phyloP scores from a whole-genome alignment of 2,329 filamentous ascomycete species.

The Myriosclerotinia curreyana region DNA sequence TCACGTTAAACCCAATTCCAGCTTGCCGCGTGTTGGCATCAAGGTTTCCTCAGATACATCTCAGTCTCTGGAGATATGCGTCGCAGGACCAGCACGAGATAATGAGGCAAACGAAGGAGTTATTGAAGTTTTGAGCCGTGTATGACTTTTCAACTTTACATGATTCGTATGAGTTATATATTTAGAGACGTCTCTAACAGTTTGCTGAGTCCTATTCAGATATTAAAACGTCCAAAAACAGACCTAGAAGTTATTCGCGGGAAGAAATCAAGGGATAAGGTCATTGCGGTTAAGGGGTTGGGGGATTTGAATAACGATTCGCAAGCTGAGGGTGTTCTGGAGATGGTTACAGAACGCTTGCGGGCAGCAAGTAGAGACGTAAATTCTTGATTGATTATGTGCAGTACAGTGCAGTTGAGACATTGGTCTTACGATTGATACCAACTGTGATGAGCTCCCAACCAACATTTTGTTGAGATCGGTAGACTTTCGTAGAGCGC shows the following conservation, averaged over 20 bases:
- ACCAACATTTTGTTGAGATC: not conserved
- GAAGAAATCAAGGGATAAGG: constrained; percentile 63
- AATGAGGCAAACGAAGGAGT: constrained; percentile 69
- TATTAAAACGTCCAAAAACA: constrained; percentile 60
- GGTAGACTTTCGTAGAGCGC: not conserved
- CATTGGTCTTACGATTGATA: not conserved
- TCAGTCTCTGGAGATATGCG: constrained; percentile 60
- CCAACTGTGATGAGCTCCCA: not conserved
- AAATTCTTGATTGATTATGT: constrained; percentile 24
- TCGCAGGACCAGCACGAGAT: constrained; percentile 62
- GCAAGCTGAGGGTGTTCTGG: constrained; percentile 32
- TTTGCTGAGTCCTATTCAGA: constrained; percentile 40
- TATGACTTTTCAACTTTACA: constrained; percentile 36
- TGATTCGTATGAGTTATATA: not conserved
- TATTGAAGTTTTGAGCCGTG: constrained; percentile 58
- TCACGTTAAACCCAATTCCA: constrained; percentile 64
- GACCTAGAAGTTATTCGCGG: constrained; percentile 61
- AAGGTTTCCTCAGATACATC: constrained; percentile 48
- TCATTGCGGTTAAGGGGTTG: constrained; percentile 42
- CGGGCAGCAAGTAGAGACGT: constrained; percentile 11
- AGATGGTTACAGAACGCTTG: constrained; percentile 31
- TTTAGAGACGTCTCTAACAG: not conserved
- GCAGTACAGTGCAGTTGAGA: not conserved
- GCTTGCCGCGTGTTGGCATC: constrained; percentile 60
- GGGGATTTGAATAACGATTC: constrained; percentile 39